Evolutionary conservation across 2,329 filamentous ascomycete genomes (phyloP), one percentile per base, ranked within the genome.

Genomic region (Fusarium acutatum): DNA sequence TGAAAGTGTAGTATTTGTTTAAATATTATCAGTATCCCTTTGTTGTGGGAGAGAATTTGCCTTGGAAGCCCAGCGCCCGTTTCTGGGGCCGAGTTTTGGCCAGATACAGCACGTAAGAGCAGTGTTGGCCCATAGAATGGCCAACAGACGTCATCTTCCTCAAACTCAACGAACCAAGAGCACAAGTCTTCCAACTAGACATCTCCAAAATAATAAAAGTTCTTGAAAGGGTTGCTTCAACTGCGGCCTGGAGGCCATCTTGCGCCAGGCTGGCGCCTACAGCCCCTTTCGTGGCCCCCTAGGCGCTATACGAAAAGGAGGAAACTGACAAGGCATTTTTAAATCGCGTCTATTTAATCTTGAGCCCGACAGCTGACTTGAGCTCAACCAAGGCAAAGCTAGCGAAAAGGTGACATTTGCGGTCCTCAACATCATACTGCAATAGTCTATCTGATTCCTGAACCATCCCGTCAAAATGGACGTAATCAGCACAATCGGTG

Each of bases 61-160:
- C 47, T 24, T 18, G 28, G 0, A 2, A 34, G 28, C 22, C 47
- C 11, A 18, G 8, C 15, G 22, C 5, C 46, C 15, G 11, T 49
- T 49, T 49, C 28, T 24, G 28, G 22, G 28, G 15, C 5, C 28
- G 22, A 18, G 28, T 24, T 24, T 1, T 32, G 28, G 46, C 24
- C 28, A 32, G 15, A 32, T 7, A n/a, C 22, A 49, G 15, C 10
- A 2, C 15, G 7, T 6, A 14, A 3, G 28, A 24, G 8, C 47
- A 24, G 22, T 20, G 22, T 50, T 50, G 22, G 28, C 28, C 28
- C 15, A 14, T 50, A 34, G 15, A 32, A 18, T 2, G 22, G 11
- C 46, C 22, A 0, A 3, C 22, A 11, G 9, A 11, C 15, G 5
- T 32, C 4, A n/a, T n/a, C 3, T 49, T 5, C 0, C 11, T 7